Percentiles rank a stretch among this genome's conserved stretches.
phyloP scores from a whole-genome alignment of 768 basidiomycete species.

The Podaxis rugospora region DNA sequence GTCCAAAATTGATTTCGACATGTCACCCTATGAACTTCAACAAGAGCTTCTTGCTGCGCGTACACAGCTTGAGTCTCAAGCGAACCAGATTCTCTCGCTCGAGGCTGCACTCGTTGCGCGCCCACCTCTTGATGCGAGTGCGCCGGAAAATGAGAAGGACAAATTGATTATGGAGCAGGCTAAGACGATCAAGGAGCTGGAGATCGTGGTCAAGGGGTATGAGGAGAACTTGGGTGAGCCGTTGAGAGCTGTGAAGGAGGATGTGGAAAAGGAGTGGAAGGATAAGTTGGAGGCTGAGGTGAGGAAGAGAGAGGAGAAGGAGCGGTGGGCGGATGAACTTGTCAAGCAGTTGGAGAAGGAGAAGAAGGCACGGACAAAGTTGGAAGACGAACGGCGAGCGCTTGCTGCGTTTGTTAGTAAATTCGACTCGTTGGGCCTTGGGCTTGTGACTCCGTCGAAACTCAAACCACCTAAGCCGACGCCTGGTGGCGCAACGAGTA shows the following conservation, averaged over 20 bases:
- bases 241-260: constrained; percentile 59
- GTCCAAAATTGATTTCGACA: constrained; percentile 84
- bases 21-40: constrained; percentile 86
- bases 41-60: constrained; percentile 82
- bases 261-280: constrained; percentile 72
- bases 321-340: constrained; percentile 70
- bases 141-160: constrained; percentile 72
- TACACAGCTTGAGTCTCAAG: constrained; percentile 74
- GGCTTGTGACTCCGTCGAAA: constrained; percentile 35
- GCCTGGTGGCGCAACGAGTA: constrained; percentile 45
- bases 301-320: constrained; percentile 60
- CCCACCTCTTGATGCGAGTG: constrained; percentile 59
- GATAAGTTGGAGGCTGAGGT: constrained; percentile 55
- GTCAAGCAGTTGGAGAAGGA: constrained; percentile 77
- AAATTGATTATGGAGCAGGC: constrained; percentile 67
- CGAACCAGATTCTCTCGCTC: constrained; percentile 78
- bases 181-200: constrained; percentile 74
- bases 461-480: constrained; percentile 45
- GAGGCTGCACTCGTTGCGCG: constrained; percentile 73
- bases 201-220: constrained; percentile 64
- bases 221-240: constrained; percentile 73
- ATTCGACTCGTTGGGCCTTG: constrained; percentile 70
- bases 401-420: constrained; percentile 78
- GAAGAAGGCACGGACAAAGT: constrained; percentile 58
- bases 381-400: constrained; percentile 77